A percentile compares a stretch with the other conserved stretches of the same genome.
Evolutionary conservation across 768 basidiomycete genomes (phyloP).

Genomic region (Collybia sp.): DNA sequence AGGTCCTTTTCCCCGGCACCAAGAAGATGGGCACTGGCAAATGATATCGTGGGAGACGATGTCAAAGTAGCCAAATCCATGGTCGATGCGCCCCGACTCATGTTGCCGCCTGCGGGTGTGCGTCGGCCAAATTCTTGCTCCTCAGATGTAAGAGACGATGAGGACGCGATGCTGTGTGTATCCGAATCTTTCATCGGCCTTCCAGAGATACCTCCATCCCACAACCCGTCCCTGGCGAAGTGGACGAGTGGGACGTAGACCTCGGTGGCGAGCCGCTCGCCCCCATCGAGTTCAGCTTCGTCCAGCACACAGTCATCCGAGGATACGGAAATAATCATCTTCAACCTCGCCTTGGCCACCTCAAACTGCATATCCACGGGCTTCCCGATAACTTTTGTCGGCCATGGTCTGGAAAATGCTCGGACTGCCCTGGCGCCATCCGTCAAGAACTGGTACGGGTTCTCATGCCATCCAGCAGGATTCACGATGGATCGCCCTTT

Average conservation of each 20-base stretch:
- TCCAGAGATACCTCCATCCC: constrained; percentile 1
- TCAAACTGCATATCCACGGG: constrained; percentile 72
- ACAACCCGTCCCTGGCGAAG: constrained; percentile 46
- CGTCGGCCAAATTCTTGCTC: neutral
- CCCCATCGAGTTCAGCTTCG: constrained; percentile 23
- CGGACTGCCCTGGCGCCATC: constrained; percentile 82
- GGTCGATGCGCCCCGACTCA: constrained; percentile 4
- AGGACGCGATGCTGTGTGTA: neutral
- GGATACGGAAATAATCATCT: constrained; percentile 58
- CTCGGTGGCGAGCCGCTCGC: constrained; percentile 66
- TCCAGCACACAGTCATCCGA: constrained; percentile 44
- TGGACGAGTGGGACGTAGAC: constrained; percentile 90
- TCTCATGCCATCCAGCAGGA: constrained; percentile 31
- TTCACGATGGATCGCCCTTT: constrained; percentile 8
- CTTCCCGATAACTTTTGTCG: constrained; percentile 67
- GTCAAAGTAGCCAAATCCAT: neutral
- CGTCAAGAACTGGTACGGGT: constrained; percentile 70
- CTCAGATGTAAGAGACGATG: neutral
- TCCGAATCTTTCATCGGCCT: neutral
- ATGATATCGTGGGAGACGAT: constrained; percentile 6
- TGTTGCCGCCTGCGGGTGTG: too few species aligned
- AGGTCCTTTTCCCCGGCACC: constrained; percentile 13
- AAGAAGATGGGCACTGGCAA: constrained; percentile 4
- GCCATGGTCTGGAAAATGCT: constrained; percentile 85
- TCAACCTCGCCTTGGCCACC: constrained; percentile 64